Percentiles rank a stretch among this genome's conserved stretches.
Evolutionary conservation across 495 filamentous ascomycete species (phyloP).

Genomic region (Xylaria curta): DNA sequence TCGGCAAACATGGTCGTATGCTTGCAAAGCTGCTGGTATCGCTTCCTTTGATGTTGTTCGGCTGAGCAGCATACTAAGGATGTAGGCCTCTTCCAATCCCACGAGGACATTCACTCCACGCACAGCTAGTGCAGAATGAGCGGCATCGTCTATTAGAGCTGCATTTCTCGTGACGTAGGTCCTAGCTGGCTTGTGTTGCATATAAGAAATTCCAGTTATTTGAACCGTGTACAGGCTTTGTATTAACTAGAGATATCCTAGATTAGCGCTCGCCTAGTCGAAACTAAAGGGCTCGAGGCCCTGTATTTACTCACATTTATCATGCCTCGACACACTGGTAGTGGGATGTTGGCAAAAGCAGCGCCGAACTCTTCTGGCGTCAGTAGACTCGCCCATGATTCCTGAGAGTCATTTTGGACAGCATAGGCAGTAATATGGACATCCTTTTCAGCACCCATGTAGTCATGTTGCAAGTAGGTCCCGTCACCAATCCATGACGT

Average conservation of each 20-base stretch:
- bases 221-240: conserved; percentile 41
- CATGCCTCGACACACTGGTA: conserved; percentile 33
- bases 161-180: conserved; percentile 36
- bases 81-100: conserved; percentile 36
- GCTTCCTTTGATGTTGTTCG: conserved; percentile 31
- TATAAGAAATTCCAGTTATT: conserved; percentile 33
- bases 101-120: conserved; percentile 29
- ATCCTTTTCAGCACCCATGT: conserved; percentile 33
- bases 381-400: conserved; percentile 36
- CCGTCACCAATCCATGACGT: conserved; percentile 35
- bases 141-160: conserved; percentile 37
- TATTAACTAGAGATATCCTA: conserved; percentile 28
- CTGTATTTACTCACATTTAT: conserved; percentile 32
- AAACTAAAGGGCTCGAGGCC: neutral
- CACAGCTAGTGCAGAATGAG: conserved; percentile 36
- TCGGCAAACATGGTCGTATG: conserved; percentile 37
- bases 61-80: conserved; percentile 34
- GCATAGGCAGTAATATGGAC: conserved; percentile 32
- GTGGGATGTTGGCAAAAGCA: conserved; percentile 30
- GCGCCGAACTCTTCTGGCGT: conserved; percentile 40
- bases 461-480: conserved; percentile 28
- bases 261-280: neutral
- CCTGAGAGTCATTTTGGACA: conserved; percentile 21
- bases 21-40: conserved; percentile 36
- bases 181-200: conserved; percentile 34